Percentiles rank a stretch among this genome's conserved stretches.
Evolutionary conservation across 352 stramenopile genomes (phyloP).

Genomic region (Phytophthora cryptogea): DNA sequence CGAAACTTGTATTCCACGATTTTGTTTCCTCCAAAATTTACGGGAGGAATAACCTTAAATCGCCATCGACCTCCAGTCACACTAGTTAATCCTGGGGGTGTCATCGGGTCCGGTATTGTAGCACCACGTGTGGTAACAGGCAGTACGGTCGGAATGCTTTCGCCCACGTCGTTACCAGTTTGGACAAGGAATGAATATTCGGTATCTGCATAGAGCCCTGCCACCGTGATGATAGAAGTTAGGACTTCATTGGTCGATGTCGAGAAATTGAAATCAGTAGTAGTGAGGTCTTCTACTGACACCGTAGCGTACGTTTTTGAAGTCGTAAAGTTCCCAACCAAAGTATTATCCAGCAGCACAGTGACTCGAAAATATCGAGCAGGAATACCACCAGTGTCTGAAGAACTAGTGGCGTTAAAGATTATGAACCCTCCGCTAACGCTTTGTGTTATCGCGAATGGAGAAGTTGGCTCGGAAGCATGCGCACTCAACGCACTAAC

Average conservation of each 20-base stretch:
- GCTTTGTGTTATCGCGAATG: slow-evolving; percentile 13
- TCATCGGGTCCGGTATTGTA: slow-evolving; percentile 30
- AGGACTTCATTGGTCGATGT: background rate
- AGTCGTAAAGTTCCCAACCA: slow-evolving; percentile 1
- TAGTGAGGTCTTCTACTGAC: background rate
- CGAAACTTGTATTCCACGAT: slow-evolving; percentile 41
- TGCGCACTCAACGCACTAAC: slow-evolving; percentile 25
- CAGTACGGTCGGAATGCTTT: slow-evolving; percentile 11
- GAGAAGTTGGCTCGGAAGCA: slow-evolving; percentile 23
- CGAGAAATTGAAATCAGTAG: background rate
- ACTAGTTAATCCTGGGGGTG: slow-evolving; percentile 18
- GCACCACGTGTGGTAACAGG: slow-evolving; percentile 29
- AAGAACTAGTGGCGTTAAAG: slow-evolving; percentile 23
- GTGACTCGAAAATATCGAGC: slow-evolving; percentile 27
- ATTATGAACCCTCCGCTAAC: slow-evolving; percentile 35
- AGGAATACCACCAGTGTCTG: slow-evolving; percentile 40
- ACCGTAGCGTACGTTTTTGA: background rate
- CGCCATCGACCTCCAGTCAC: slow-evolving; percentile 39
- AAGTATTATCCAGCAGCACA: slow-evolving; percentile 4
- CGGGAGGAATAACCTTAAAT: slow-evolving; percentile 35
- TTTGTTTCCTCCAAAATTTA: slow-evolving; percentile 42
- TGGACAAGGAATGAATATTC: slow-evolving; percentile 36
- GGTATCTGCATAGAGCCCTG: slow-evolving; percentile 38
- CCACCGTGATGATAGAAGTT: slow-evolving; percentile 14
- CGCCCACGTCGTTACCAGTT: slow-evolving; percentile 35